These are phyloP conservation scores for Diaporthe vaccinii DNA, from an alignment of 2,329 filamentous ascomycete species.

Conservation along the genomic window DNA sequence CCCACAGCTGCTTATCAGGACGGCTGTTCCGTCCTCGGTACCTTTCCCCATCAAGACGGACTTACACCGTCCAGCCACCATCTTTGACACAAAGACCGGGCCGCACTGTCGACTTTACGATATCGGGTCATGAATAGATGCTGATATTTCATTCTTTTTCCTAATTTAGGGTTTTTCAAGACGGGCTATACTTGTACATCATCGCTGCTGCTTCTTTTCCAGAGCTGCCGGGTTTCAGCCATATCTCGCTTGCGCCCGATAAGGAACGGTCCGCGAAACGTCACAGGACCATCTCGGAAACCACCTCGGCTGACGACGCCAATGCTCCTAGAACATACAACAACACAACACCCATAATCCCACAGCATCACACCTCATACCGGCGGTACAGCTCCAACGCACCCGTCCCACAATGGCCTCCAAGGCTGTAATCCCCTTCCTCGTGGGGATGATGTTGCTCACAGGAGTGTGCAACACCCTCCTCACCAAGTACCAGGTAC, in stretches of 20 bases:
- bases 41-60: slow-evolving; percentile 5
- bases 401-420: slow-evolving; percentile 71
- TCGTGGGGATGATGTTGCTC: slow-evolving; percentile 96
- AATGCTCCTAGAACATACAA: slow-evolving; percentile 1
- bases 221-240: slow-evolving; percentile 10
- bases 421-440: slow-evolving; percentile 80
- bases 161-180: background rate
- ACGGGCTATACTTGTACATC: background rate
- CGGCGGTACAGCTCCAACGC: slow-evolving; percentile 14
- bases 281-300: slow-evolving; percentile 34
- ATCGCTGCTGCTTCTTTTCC: background rate
- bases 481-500: slow-evolving; percentile 94
- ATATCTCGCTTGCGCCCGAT: slow-evolving; percentile 34
- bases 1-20: slow-evolving; percentile 22
- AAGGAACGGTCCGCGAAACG: slow-evolving; percentile 30
- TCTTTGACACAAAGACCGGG: slow-evolving; percentile 28
- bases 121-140: slow-evolving; percentile 39
- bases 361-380: background rate
- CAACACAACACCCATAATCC: background rate
- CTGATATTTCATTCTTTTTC: background rate
- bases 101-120: slow-evolving; percentile 24
- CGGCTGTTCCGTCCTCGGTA: slow-evolving; percentile 1
- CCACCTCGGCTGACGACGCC: slow-evolving; percentile 24
- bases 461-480: slow-evolving; percentile 98
- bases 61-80: slow-evolving; percentile 16